phyloP scores from a whole-genome alignment of 495 filamentous ascomycete species.

The Trichocladium antarcticum region DNA sequence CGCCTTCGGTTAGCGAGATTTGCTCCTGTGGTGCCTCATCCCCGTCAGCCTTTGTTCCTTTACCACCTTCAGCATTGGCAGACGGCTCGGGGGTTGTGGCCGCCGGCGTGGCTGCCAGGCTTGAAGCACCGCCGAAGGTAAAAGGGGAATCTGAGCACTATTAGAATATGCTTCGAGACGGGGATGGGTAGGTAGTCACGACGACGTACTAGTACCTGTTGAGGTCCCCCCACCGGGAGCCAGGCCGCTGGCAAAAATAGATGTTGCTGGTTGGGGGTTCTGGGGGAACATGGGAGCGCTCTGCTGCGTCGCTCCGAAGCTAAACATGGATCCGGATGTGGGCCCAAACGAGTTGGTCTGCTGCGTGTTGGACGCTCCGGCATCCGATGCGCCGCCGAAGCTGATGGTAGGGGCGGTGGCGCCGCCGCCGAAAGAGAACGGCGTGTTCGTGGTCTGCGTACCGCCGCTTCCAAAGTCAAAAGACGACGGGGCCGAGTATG shows the following conservation, averaged over 20 bases:
- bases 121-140: conserved; percentile 39
- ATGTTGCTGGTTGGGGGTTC: conserved; percentile 15
- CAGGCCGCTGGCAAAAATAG: conserved; percentile 24
- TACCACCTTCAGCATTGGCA: conserved; percentile 42
- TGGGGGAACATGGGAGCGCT: conserved; percentile 16
- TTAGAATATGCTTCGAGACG: neutral
- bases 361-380: conserved; percentile 8
- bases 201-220: conserved; percentile 36
- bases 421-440: conserved; percentile 23
- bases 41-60: conserved; percentile 37
- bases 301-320: conserved; percentile 16
- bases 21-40: conserved; percentile 44
- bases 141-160: conserved; percentile 40
- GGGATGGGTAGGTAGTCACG: neutral
- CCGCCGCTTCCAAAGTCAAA: conserved; percentile 30
- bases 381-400: conserved; percentile 23
- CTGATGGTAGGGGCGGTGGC: conserved; percentile 18
- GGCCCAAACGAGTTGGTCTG: conserved; percentile 11
- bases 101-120: conserved; percentile 47
- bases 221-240: conserved; percentile 31
- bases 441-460: conserved; percentile 11
- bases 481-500: conserved; percentile 25
- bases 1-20: conserved; percentile 50
- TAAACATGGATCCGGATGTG: conserved; percentile 11
- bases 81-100: conserved; percentile 51